These are phyloP conservation scores for Mucor plumbeus DNA, from an alignment of 371 early-diverging fungal species.

Conservation along the genomic window DNA sequence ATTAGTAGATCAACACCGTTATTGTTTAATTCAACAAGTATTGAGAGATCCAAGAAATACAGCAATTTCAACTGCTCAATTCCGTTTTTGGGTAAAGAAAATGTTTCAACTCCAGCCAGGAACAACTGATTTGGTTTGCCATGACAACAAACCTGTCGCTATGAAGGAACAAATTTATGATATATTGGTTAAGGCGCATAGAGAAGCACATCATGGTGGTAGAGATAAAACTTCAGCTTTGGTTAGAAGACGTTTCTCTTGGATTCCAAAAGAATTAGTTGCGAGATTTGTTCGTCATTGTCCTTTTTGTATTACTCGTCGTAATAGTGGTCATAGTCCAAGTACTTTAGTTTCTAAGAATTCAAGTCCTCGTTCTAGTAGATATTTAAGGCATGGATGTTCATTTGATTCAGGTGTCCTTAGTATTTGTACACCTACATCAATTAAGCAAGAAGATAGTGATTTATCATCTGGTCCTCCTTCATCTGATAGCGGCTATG, in stretches of 20 bases:
- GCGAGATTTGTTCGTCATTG: constrained; percentile 44
- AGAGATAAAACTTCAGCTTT: constrained; percentile 69
- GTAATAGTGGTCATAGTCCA: constrained; percentile 44
- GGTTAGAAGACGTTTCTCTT: constrained; percentile 47
- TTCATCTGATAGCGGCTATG: constrained; percentile 33
- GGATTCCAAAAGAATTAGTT: constrained; percentile 45
- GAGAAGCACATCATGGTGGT: constrained; percentile 68
- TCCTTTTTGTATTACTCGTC: constrained; percentile 40
- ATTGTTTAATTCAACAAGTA: constrained; percentile 59
- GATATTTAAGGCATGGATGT: constrained; percentile 26
- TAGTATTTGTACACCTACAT: constrained; percentile 24
- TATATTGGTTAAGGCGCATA: constrained; percentile 61
- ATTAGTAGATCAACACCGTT: constrained; percentile 58
- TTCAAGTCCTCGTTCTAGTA: constrained; percentile 23
- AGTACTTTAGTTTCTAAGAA: constrained; percentile 17
- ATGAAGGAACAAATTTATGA: constrained; percentile 65
- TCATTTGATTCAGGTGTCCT: constrained; percentile 27
- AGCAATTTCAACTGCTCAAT: constrained; percentile 67
- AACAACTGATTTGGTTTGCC: constrained; percentile 53
- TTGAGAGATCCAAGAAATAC: constrained; percentile 65
- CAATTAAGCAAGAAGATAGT: constrained; percentile 29
- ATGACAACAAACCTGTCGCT: constrained; percentile 65
- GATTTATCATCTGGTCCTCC: constrained; percentile 35
- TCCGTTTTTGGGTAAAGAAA: constrained; percentile 71
- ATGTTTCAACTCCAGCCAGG: constrained; percentile 61